Evolutionary conservation across 441 rosid species (phyloP).

Genomic region (Bocquillonia castaneifolia): DNA sequence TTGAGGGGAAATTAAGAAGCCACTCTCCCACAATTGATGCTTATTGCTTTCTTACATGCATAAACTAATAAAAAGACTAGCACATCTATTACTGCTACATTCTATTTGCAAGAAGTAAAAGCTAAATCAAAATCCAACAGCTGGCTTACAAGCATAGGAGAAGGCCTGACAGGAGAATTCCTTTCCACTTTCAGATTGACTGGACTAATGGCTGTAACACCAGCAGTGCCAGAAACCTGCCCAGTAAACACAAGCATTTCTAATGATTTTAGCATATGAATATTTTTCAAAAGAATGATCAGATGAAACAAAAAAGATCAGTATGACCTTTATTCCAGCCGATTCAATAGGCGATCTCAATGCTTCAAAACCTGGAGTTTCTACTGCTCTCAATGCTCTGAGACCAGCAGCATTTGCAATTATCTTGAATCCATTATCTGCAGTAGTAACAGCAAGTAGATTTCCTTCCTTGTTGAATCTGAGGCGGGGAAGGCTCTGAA

Average conservation of each 20-base stretch:
- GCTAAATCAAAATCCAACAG: conserved; percentile 6
- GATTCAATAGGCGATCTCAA: conserved; percentile 56
- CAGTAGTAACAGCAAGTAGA: conserved; percentile 76
- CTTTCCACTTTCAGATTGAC: conserved; percentile 75
- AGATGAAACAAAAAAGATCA: conserved; percentile 20
- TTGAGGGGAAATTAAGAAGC: neutral
- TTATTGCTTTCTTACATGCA: neutral
- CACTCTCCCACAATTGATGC: neutral
- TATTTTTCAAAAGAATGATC: conserved; percentile 13
- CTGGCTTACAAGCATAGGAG: conserved; percentile 56
- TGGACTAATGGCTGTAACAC: conserved; percentile 43
- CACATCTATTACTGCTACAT: neutral
- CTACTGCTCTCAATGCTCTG: conserved; percentile 49
- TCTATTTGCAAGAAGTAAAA: neutral
- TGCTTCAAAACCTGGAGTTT: conserved; percentile 56
- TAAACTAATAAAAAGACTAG: neutral
- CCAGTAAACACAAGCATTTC: conserved; percentile 16
- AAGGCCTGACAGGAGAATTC: conserved; percentile 75
- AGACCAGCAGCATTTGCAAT: conserved; percentile 67
- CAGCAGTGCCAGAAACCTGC: conserved; percentile 62
- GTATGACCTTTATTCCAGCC: conserved; percentile 45
- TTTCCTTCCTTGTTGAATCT: conserved; percentile 83
- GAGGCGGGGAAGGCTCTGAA: conserved; percentile 69
- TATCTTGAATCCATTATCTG: conserved; percentile 85
- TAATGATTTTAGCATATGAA: conserved; percentile 17